Conservation (phyloP, 2,329 filamentous ascomycete species). For the Colletotrichum sp. region DNA sequence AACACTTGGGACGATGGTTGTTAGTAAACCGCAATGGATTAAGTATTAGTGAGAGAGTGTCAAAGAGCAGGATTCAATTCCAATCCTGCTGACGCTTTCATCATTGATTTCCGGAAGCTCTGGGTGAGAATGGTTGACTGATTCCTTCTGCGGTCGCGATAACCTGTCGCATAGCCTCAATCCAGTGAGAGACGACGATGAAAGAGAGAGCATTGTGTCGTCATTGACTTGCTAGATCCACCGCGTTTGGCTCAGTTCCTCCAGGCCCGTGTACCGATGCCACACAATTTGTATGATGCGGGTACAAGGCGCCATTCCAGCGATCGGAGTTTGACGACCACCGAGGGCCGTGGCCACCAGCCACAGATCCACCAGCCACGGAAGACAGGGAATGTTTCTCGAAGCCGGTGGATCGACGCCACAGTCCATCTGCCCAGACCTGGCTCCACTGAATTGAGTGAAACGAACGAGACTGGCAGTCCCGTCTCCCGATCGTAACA, state of each 20-base stretch:
- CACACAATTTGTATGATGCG: not conserved
- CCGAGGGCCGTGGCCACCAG: conserved; percentile 4
- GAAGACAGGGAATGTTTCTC: not conserved
- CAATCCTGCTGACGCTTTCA: not conserved
- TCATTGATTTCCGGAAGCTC: not conserved
- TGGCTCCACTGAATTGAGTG: conserved; percentile 5
- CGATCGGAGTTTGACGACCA: conserved; percentile 11
- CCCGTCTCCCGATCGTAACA: conserved; percentile 4
- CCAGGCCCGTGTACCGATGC: not conserved
- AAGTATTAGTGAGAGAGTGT: not conserved
- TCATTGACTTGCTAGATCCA: conserved; percentile 17
- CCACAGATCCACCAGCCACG: not conserved
- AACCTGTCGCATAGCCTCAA: not conserved
- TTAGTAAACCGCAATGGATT: not conserved
- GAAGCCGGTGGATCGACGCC: not conserved
- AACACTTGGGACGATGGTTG: not conserved
- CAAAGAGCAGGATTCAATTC: not conserved
- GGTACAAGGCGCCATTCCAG: not conserved
- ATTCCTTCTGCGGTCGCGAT: not conserved
- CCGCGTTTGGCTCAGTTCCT: not conserved
- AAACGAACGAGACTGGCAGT: conserved; percentile 8
- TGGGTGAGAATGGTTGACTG: not conserved
- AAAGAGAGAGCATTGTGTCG: conserved; percentile 9
- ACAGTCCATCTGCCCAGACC: not conserved
- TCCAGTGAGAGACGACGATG: not conserved